phyloP scores from a whole-genome alignment of 345 rosid genomes.

The Salix arbutifolia region DNA sequence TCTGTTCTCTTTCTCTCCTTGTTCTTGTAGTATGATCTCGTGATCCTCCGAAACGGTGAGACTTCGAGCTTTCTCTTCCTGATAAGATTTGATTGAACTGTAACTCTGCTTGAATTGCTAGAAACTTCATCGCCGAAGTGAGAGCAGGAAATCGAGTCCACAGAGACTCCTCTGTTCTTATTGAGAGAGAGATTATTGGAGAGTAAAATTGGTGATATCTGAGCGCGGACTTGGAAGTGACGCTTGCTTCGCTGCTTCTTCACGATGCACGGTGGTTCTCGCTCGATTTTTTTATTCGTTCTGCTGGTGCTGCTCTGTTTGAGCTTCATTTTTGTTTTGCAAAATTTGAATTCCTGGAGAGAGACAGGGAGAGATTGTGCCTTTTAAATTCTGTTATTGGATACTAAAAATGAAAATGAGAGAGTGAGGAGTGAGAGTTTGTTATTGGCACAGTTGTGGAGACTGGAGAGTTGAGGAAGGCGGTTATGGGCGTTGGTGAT shows the following conservation, averaged over 20 bases:
- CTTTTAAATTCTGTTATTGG: neutral
- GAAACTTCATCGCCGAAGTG: constrained; percentile 37
- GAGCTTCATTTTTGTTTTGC: constrained; percentile 13
- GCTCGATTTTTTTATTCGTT: neutral
- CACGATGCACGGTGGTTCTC: neutral
- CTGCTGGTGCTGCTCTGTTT: neutral
- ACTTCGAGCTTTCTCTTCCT: constrained; percentile 38
- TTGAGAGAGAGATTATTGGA: neutral
- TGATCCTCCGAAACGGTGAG: constrained; percentile 38
- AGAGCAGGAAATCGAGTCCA: neutral
- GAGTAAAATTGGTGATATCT: constrained; percentile 17
- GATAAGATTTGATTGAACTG: constrained; percentile 13
- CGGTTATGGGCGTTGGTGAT: constrained; percentile 11
- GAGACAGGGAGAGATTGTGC: neutral
- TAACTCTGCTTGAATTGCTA: constrained; percentile 43
- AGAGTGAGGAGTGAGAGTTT: neutral
- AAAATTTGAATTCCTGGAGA: neutral
- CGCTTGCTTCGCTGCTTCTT: constrained; percentile 25
- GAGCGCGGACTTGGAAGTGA: constrained; percentile 10
- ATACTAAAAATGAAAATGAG: neutral
- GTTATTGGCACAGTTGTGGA: neutral
- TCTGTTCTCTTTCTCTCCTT: constrained; percentile 31
- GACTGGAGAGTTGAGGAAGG: neutral
- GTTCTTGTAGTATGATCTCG: constrained; percentile 43
- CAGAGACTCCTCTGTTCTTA: neutral